Conservation (phyloP, 257 asterid species). For the Salvia miltiorrhiza region DNA sequence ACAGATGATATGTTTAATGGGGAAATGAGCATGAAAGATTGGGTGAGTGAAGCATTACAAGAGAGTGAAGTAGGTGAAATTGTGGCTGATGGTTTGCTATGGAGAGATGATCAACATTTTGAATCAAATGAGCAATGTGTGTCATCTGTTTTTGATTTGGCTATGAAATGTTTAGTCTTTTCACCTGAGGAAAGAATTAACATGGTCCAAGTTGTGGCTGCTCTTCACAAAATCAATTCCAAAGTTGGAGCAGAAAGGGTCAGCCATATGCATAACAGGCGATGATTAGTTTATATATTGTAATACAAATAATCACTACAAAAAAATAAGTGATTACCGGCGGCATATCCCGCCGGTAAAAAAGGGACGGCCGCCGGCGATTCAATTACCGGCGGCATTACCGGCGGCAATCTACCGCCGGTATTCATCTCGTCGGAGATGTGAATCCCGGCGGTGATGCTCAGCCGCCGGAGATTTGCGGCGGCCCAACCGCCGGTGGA, state of each 20-base stretch:
- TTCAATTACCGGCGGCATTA: too few relatives aligned
- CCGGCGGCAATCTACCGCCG: too few relatives aligned
- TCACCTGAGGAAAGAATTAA: slow-evolving; percentile 20
- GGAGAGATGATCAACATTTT: neutral
- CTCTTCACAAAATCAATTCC: slow-evolving; percentile 16
- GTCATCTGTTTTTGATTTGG: slow-evolving; percentile 20
- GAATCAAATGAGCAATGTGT: neutral
- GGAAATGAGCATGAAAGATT: slow-evolving; percentile 25
- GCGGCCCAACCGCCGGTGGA: too few relatives aligned
- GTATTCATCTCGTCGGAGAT: too few relatives aligned
- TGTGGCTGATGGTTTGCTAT: slow-evolving; percentile 11
- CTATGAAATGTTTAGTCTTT: slow-evolving; percentile 19
- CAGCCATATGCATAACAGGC: too few relatives aligned
- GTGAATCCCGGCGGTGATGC: too few relatives aligned
- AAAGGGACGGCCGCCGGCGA: too few relatives aligned
- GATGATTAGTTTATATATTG: too few relatives aligned
- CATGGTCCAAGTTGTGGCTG: slow-evolving; percentile 3
- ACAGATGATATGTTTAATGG: slow-evolving; percentile 26
- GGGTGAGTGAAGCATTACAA: slow-evolving; percentile 16
- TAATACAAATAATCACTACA: too few relatives aligned
- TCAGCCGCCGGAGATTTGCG: too few relatives aligned
- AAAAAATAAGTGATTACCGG: too few relatives aligned
- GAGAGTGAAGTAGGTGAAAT: neutral
- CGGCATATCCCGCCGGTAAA: too few relatives aligned
- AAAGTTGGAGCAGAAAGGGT: neutral